Percentiles rank a stretch among this genome's conserved stretches.
Evolutionary conservation across 176 grass and related monocot genomes (phyloP).

Genomic region (Aegilops bicornis): DNA sequence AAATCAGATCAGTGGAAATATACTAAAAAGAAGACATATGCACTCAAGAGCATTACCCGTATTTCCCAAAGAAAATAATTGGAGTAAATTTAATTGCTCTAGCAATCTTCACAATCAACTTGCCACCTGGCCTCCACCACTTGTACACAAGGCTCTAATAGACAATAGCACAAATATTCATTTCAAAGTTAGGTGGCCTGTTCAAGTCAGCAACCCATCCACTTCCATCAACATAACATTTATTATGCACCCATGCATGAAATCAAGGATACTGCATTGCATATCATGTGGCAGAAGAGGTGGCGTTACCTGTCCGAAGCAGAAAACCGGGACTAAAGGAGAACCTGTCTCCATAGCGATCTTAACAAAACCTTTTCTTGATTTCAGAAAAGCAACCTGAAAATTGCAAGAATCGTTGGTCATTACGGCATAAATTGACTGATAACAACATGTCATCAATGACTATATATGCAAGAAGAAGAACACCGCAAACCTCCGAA

Average conservation of each 20-base stretch:
- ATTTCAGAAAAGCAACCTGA: conserved; percentile 92
- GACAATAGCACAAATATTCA: not conserved
- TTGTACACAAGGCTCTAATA: conserved; percentile 67
- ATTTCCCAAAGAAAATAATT: conserved; percentile 86
- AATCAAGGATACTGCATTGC: not conserved
- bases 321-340: conserved; percentile 77
- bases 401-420: not conserved
- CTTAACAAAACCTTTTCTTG: conserved; percentile 89
- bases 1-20: conserved; percentile 5
- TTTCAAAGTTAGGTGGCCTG: not conserved
- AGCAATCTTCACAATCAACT: conserved; percentile 80
- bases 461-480: not conserved
- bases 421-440: not conserved
- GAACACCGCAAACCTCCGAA: conserved; percentile 57
- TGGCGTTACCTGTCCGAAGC: conserved; percentile 74
- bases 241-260: not conserved
- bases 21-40: not conserved
- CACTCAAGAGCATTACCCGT: conserved; percentile 43
- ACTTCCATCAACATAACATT: not conserved
- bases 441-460: not conserved
- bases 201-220: conserved; percentile 1
- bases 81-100: conserved; percentile 94
- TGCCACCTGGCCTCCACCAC: conserved; percentile 92
- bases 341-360: conserved; percentile 82
- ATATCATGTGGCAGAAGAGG: not conserved